A percentile compares a stretch with the other conserved stretches of the same genome.
Evolutionary conservation across 2,329 filamentous ascomycete genomes (phyloP).

Genomic region (Nemania abortiva): DNA sequence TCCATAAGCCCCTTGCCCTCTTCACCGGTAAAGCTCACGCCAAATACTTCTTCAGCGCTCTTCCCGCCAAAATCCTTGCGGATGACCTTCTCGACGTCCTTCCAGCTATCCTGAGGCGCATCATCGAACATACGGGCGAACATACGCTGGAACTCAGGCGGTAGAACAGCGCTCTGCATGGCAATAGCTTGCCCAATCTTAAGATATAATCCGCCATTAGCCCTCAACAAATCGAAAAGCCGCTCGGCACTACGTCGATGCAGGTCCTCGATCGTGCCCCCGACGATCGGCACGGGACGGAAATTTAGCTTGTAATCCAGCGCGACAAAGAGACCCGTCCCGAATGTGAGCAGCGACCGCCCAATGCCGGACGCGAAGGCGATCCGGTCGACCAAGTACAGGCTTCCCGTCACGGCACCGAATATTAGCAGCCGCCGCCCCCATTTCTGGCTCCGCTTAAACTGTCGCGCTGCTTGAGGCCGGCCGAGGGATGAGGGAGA

Average conservation of each 20-base stretch:
- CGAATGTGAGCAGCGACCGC: slow-evolving; percentile 85
- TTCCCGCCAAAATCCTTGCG: slow-evolving; percentile 87
- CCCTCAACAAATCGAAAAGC: slow-evolving; percentile 81
- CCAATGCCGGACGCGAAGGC: slow-evolving; percentile 83
- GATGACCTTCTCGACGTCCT: slow-evolving; percentile 86
- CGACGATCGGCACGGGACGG: slow-evolving; percentile 79
- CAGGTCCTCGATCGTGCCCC: slow-evolving; percentile 78
- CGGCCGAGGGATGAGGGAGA: slow-evolving; percentile 82
- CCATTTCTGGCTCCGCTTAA: slow-evolving; percentile 78
- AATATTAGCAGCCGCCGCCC: slow-evolving; percentile 77
- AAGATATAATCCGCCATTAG: slow-evolving; percentile 93
- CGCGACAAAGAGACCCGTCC: slow-evolving; percentile 81
- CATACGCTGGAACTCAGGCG: slow-evolving; percentile 96
- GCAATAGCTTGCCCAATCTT: slow-evolving; percentile 99
- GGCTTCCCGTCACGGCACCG: slow-evolving; percentile 67
- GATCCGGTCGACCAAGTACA: slow-evolving; percentile 77
- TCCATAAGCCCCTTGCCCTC: slow-evolving; percentile 75
- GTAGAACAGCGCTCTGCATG: slow-evolving; percentile 95
- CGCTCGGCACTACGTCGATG: slow-evolving; percentile 87
- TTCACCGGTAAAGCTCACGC: slow-evolving; percentile 82
- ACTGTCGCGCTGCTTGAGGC: slow-evolving; percentile 77
- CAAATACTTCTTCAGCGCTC: slow-evolving; percentile 90
- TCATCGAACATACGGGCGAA: slow-evolving; percentile 98
- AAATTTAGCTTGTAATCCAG: slow-evolving; percentile 98
- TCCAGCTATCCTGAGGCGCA: slow-evolving; percentile 92